Conservation (phyloP, 2,329 filamentous ascomycete genomes). For the Monilinia fructigena region DNA sequence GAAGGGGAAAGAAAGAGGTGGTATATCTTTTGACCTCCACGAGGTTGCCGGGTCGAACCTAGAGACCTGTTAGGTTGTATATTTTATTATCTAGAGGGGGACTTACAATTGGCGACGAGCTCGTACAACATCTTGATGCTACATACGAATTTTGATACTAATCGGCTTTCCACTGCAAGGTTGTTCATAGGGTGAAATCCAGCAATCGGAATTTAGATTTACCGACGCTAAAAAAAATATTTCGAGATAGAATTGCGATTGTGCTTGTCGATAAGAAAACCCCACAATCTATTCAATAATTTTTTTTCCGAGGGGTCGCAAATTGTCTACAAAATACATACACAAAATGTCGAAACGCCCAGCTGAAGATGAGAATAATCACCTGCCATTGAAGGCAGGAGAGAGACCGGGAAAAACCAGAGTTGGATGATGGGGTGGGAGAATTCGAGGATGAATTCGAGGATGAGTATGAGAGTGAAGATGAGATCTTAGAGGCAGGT, state of each 20-base stretch:
- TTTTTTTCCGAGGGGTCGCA: constrained; percentile 23
- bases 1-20: constrained; percentile 29
- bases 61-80: constrained; percentile 30
- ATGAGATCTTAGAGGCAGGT: constrained; percentile 91
- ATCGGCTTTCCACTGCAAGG: constrained; percentile 9
- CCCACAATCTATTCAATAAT: constrained; percentile 17
- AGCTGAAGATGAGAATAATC: constrained; percentile 49
- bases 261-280: constrained; percentile 32
- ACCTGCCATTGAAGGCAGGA: constrained; percentile 57
- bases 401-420: constrained; percentile 61
- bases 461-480: constrained; percentile 85
- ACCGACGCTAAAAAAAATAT: constrained; percentile 24
- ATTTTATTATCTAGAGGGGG: background rate
- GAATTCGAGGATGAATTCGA: constrained; percentile 97
- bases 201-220: background rate
- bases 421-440: constrained; percentile 60
- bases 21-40: constrained; percentile 92
- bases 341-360: constrained; percentile 59
- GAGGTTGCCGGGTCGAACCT: constrained; percentile 91
- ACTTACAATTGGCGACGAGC: constrained; percentile 88
- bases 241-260: constrained; percentile 21
- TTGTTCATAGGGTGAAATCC: constrained; percentile 1
- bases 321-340: constrained; percentile 13
- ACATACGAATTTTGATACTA: constrained; percentile 25
- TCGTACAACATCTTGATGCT: constrained; percentile 83